Evolutionary conservation across 129 eudicot species (phyloP).

Genomic region (Flaveria sonorensis): DNA sequence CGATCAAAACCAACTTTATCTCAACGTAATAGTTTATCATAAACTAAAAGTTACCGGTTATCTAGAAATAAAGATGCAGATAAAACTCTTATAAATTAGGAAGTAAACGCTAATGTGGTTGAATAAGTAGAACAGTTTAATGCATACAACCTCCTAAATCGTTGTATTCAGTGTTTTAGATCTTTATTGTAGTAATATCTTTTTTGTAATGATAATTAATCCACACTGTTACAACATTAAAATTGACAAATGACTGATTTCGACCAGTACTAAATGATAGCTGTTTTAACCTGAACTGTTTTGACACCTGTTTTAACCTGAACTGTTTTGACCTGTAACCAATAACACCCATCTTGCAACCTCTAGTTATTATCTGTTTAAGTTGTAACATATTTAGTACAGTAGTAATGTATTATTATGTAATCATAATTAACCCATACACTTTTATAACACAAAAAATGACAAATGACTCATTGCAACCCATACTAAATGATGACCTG

Average conservation of each 20-base stretch:
- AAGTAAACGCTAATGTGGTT: background rate
- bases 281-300: no score
- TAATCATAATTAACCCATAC: background rate
- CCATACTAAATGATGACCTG: background rate
- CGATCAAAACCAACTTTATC: background rate
- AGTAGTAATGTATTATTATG: background rate
- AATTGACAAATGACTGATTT: background rate
- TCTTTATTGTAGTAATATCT: background rate
- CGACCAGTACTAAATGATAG: background rate
- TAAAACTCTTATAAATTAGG: background rate
- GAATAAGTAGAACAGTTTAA: background rate
- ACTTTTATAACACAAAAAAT: background rate
- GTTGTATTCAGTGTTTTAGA: background rate
- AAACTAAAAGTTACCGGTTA: background rate
- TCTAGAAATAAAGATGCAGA: background rate
- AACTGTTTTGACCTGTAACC: background rate
- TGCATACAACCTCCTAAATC: background rate
- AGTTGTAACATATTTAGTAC: background rate
- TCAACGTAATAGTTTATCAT: background rate
- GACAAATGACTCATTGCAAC: background rate
- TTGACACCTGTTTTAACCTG: background rate
- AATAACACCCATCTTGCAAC: background rate
- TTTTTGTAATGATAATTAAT: background rate
- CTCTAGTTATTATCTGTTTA: background rate
- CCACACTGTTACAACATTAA: background rate